A percentile compares a stretch with the other conserved stretches of the same genome.
phyloP scores from a whole-genome alignment of 495 filamentous ascomycete species.

The Evernia prunastri region DNA sequence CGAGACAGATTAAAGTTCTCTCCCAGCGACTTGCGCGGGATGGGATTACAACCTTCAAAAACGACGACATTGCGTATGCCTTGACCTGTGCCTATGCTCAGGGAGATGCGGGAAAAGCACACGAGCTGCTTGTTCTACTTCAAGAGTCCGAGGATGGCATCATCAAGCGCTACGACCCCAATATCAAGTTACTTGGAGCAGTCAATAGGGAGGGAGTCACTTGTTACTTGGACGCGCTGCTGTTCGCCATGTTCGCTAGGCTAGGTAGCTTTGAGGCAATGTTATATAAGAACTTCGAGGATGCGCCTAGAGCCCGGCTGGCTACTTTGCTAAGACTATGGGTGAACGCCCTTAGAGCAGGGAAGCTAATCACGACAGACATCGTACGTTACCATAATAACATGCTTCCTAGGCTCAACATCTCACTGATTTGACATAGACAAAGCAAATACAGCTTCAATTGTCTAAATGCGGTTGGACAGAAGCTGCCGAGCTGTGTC shows the following conservation, averaged over 20 bases:
- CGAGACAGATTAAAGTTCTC: slow-evolving; percentile 50
- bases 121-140: slow-evolving; percentile 66
- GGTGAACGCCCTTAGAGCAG: slow-evolving; percentile 85
- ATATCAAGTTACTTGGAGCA: slow-evolving; percentile 70
- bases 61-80: slow-evolving; percentile 64
- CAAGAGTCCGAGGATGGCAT: slow-evolving; percentile 77
- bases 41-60: slow-evolving; percentile 48
- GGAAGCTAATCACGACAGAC: slow-evolving; percentile 77
- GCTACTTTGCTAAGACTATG: slow-evolving; percentile 73
- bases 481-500: slow-evolving; percentile 65
- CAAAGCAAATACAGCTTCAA: slow-evolving; percentile 71
- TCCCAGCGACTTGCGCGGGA: slow-evolving; percentile 43
- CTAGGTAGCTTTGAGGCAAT: slow-evolving; percentile 88
- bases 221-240: slow-evolving; percentile 85
- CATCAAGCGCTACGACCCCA: slow-evolving; percentile 63
- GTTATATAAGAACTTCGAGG: slow-evolving; percentile 63
- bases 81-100: slow-evolving; percentile 56
- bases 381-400: slow-evolving; percentile 52
- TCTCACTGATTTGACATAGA: slow-evolving; percentile 44
- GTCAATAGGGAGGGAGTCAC: slow-evolving; percentile 81
- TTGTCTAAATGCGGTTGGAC: slow-evolving; percentile 87
- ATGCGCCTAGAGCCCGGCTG: slow-evolving; percentile 64
- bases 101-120: slow-evolving; percentile 66
- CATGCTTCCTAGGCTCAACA: background rate
- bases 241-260: slow-evolving; percentile 94